phyloP scores from a whole-genome alignment of 805 yeast genomes.

The Cyberlindnera lachancei region DNA sequence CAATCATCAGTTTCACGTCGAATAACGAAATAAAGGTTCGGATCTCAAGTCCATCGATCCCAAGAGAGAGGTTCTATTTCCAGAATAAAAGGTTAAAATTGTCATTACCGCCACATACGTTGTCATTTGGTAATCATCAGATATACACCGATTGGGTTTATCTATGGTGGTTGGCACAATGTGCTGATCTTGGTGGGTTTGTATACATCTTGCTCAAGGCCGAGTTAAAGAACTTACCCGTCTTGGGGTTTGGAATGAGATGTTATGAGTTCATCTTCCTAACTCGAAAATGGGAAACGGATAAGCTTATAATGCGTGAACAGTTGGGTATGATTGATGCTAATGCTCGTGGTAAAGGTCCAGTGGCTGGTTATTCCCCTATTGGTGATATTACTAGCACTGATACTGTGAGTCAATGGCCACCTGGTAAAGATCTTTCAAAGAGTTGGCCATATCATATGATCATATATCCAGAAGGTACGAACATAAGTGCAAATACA shows the following conservation, averaged over 20 bases:
- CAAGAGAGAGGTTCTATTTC: constrained; percentile 5
- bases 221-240: constrained; percentile 60
- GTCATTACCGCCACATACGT: constrained; percentile 40
- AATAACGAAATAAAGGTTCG: constrained; percentile 39
- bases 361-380: constrained; percentile 41
- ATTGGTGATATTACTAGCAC: too few relatives aligned
- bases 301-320: constrained; percentile 50
- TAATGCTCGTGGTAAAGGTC: constrained; percentile 50
- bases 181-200: constrained; percentile 55
- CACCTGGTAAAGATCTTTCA: constrained; percentile 17
- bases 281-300: constrained; percentile 81
- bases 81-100: constrained; percentile 12
- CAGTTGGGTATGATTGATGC: constrained; percentile 53
- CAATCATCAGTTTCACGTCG: constrained; percentile 41
- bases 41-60: constrained; percentile 37
- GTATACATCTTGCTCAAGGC: constrained; percentile 74
- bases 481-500: constrained; percentile 69
- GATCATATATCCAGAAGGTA: constrained; percentile 90
- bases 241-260: constrained; percentile 82
- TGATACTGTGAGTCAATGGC: constrained; percentile 24
- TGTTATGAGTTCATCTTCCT: constrained; percentile 72
- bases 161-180: constrained; percentile 78
- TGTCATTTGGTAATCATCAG: constrained; percentile 85
- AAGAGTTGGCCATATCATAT: constrained; percentile 57
- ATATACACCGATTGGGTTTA: constrained; percentile 92